These are phyloP conservation scores for Paraconiothyrium brasiliense DNA, from an alignment of 2,329 filamentous ascomycete species.

Conservation along the genomic window DNA sequence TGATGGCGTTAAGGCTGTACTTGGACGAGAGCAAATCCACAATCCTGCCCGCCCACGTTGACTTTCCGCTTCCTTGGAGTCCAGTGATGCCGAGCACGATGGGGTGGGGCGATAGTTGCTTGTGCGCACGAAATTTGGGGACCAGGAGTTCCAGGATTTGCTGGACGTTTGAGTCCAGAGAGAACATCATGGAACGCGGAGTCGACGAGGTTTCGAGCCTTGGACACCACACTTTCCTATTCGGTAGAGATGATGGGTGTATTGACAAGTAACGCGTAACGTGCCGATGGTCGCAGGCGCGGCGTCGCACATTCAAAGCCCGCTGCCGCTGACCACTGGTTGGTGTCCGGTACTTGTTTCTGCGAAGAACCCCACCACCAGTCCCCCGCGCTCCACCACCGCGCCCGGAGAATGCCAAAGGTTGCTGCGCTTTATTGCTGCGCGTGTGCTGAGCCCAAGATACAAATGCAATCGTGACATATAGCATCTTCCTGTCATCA, in stretches of 20 bases:
- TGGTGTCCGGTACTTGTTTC: not conserved
- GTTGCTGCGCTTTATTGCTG: not conserved
- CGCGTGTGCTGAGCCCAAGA: slow-evolving; percentile 1
- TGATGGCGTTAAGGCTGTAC: slow-evolving; percentile 39
- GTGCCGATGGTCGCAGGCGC: not conserved
- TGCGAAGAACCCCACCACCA: slow-evolving; percentile 3
- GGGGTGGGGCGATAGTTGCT: slow-evolving; percentile 61
- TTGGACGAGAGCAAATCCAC: slow-evolving; percentile 37
- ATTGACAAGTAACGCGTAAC: not conserved
- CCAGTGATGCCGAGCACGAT: slow-evolving; percentile 91
- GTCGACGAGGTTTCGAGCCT: not conserved
- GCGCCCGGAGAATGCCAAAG: not conserved
- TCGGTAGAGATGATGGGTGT: not conserved
- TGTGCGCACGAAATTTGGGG: slow-evolving; percentile 36
- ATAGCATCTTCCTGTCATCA: not conserved
- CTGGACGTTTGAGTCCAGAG: slow-evolving; percentile 40
- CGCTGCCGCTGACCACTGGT: not conserved
- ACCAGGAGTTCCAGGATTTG: slow-evolving; percentile 38
- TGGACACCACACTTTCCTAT: not conserved
- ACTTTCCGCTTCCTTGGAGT: slow-evolving; percentile 92
- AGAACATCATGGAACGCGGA: slow-evolving; percentile 30
- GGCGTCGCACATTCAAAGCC: slow-evolving; percentile 6
- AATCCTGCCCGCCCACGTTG: slow-evolving; percentile 72
- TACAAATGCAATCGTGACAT: not conserved
- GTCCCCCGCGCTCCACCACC: not conserved